phyloP scores from a whole-genome alignment of 768 basidiomycete genomes.

The Trametes cinnabarina region DNA sequence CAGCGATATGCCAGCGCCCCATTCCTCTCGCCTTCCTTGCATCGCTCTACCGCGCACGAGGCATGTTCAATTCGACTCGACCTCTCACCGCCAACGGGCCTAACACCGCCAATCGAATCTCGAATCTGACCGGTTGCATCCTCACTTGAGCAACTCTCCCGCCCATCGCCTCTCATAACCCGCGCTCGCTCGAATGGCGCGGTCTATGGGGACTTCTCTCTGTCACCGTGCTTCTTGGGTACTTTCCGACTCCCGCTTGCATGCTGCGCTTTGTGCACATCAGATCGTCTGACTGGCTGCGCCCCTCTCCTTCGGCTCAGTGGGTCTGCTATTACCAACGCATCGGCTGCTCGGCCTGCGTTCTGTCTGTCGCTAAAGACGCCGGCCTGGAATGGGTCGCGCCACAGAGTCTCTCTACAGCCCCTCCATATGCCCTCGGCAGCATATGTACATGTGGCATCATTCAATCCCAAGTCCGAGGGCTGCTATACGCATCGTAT shows the following conservation, averaged over 20 bases:
- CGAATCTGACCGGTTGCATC: neutral
- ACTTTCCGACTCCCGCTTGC: neutral
- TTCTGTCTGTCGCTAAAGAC: neutral
- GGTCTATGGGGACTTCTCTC: too few relatives aligned
- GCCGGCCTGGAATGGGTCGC: constrained; percentile 4
- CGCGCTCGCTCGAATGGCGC: neutral
- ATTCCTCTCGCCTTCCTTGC: neutral
- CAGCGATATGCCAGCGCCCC: neutral
- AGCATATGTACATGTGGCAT: neutral
- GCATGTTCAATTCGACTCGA: neutral
- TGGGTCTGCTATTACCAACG: neutral
- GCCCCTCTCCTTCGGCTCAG: neutral
- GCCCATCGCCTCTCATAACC: neutral
- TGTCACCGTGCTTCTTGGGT: neutral
- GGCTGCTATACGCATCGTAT: neutral
- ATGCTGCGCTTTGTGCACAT: constrained; percentile 5
- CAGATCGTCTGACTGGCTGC: neutral
- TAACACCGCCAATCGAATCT: neutral
- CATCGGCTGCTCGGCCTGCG: too few relatives aligned
- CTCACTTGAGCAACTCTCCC: too few relatives aligned
- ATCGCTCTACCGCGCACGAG: neutral
- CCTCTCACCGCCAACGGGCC: neutral
- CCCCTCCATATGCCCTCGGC: neutral
- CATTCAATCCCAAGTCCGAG: neutral
- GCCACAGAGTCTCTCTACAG: constrained; percentile 3